Conservation (phyloP, 306 rosid species). For the Quercus alba region DNA sequence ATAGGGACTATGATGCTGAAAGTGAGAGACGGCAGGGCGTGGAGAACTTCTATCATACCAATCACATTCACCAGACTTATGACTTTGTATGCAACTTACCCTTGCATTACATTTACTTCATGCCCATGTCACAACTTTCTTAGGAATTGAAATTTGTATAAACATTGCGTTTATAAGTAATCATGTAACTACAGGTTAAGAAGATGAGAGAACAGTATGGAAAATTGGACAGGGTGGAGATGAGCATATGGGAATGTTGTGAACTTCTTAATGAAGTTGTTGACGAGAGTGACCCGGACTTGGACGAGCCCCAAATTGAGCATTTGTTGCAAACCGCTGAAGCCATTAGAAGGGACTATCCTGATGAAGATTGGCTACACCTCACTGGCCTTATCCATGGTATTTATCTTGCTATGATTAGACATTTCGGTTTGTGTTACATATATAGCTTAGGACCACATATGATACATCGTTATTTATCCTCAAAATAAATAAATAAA, state of each 20-base stretch:
- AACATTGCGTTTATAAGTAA: not conserved
- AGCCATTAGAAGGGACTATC: conserved; percentile 75
- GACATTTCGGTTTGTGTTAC: too few species aligned
- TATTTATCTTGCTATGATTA: conserved; percentile 1
- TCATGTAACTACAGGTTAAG: conserved; percentile 44
- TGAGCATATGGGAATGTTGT: conserved; percentile 89
- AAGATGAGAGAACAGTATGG: conserved; percentile 68
- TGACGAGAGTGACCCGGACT: conserved; percentile 85
- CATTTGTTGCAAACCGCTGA: conserved; percentile 85
- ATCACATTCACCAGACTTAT: conserved; percentile 61
- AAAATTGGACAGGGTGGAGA: conserved; percentile 60
- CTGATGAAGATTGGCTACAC: conserved; percentile 79
- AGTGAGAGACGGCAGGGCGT: conserved; percentile 65
- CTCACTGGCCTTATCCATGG: conserved; percentile 85
- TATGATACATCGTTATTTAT: too few species aligned
- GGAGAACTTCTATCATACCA: conserved; percentile 58
- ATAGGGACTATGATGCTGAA: conserved; percentile 58
- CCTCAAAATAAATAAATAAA: too few species aligned
- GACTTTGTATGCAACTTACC: conserved; percentile 53
- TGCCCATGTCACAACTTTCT: not conserved
- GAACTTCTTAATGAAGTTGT: conserved; percentile 78
- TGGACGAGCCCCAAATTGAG: conserved; percentile 78
- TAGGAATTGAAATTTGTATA: not conserved
- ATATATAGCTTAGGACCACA: too few species aligned
- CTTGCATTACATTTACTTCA: not conserved